Evolutionary conservation across 164 flowering plant species (phyloP).

Genomic region (Dillenia turbinata): DNA sequence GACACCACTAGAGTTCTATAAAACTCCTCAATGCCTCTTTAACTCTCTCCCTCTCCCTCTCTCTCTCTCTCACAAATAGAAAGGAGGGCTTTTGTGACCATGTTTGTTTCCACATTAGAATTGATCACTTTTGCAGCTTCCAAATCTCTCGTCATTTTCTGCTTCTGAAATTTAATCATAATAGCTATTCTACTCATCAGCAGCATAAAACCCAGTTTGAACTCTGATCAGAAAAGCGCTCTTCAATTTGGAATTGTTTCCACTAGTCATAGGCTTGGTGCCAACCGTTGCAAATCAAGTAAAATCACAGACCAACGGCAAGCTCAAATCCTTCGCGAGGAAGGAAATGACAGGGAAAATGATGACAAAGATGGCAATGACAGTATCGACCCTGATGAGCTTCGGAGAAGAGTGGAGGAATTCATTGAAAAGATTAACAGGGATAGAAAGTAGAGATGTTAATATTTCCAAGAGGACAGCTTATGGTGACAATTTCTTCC

Average conservation of each 20-base stretch:
- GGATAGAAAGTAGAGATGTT: slow-evolving; percentile 42
- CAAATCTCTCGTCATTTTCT: slow-evolving; percentile 38
- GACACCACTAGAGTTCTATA: no score
- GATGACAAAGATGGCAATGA: slow-evolving; percentile 5
- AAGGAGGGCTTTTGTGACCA: slow-evolving; percentile 7
- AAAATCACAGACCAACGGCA: no score
- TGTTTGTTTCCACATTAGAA: slow-evolving; percentile 42
- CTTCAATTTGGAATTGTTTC: no score
- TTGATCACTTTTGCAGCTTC: slow-evolving; percentile 35
- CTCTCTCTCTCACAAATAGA: not conserved
- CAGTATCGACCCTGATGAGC: slow-evolving; percentile 36
- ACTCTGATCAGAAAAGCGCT: slow-evolving; percentile 12
- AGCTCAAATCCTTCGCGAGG: slow-evolving; percentile 2
- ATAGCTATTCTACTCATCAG: slow-evolving; percentile 23
- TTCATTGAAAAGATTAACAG: slow-evolving; percentile 51
- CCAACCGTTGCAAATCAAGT: no score
- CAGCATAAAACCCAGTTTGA: slow-evolving; percentile 13
- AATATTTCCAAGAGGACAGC: no score
- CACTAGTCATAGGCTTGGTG: no score
- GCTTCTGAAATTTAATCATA: slow-evolving; percentile 43
- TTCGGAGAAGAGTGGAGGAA: slow-evolving; percentile 49
- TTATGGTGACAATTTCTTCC: no score
- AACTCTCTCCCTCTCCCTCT: not conserved
- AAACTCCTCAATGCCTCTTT: no score
- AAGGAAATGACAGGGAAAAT: not conserved